phyloP scores from a whole-genome alignment of 2,329 filamentous ascomycete genomes.

The Plectosphaerella cucumerina region DNA sequence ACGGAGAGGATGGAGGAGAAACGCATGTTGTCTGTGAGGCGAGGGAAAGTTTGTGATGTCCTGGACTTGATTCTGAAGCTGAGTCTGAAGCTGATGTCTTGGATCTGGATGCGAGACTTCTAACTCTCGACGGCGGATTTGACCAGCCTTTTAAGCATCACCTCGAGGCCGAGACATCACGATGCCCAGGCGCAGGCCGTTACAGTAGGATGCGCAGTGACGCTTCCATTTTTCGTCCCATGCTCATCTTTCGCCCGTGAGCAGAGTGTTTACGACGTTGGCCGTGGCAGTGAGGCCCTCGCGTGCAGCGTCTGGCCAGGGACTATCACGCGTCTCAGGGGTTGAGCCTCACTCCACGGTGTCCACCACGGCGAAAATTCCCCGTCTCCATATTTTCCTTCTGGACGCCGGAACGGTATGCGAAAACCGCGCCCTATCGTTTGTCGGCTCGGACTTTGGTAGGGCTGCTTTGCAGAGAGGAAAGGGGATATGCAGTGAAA shows the following conservation, averaged over 20 bases:
- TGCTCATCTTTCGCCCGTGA: neutral
- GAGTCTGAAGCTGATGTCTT: neutral
- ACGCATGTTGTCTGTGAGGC: neutral
- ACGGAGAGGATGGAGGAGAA: neutral
- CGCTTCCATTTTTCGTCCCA: neutral
- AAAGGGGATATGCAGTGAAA: neutral
- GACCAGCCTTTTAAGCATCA: neutral
- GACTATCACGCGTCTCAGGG: neutral
- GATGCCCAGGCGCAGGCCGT: neutral
- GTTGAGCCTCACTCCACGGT: neutral
- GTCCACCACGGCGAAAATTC: conserved; percentile 2
- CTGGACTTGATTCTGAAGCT: neutral
- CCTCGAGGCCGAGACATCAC: neutral
- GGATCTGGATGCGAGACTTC: neutral
- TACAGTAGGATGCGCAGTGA: neutral
- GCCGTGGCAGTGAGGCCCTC: neutral
- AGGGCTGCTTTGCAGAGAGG: neutral
- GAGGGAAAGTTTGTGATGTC: neutral
- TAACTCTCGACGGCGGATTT: neutral
- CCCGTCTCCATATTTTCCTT: neutral
- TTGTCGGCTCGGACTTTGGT: too few species aligned
- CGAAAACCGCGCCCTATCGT: too few species aligned
- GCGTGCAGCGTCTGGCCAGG: neutral
- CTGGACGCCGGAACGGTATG: too few species aligned
- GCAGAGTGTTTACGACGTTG: neutral